Evolutionary conservation across 1,284 basidiomycete species (phyloP).

Genomic region (Anthracocystis walkeri): DNA sequence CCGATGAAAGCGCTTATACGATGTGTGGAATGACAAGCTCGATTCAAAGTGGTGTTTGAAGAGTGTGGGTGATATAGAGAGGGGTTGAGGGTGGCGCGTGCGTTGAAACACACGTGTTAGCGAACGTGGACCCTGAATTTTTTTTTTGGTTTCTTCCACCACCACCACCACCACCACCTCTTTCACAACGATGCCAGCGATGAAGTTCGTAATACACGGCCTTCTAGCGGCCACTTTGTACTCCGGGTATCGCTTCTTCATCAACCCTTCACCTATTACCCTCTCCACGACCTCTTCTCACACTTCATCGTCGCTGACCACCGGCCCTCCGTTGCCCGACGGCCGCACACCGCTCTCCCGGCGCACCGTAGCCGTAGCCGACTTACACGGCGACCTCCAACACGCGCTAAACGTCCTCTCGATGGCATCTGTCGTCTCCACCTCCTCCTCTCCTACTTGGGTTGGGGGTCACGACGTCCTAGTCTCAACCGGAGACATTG

Average conservation of each 20-base stretch:
- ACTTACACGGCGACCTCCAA: constrained; percentile 64
- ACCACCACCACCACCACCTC: not conserved
- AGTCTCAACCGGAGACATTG: constrained; percentile 67
- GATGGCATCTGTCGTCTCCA: constrained; percentile 53
- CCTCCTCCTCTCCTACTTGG: constrained; percentile 31
- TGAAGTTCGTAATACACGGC: constrained; percentile 27
- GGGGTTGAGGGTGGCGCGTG: constrained; percentile 2
- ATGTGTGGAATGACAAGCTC: not conserved
- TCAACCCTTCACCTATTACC: not conserved
- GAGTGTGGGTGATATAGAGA: not conserved
- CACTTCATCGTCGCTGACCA: constrained; percentile 2
- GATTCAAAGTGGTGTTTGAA: not conserved
- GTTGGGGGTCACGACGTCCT: constrained; percentile 60
- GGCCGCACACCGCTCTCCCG: constrained; percentile 27
- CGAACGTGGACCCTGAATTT: constrained; percentile 11
- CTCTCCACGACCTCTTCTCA: not conserved
- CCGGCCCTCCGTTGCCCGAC: not conserved
- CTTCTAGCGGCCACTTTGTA: constrained; percentile 24
- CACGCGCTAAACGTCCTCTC: constrained; percentile 63
- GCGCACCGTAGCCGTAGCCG: constrained; percentile 62
- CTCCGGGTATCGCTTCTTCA: constrained; percentile 26
- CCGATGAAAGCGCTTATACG: constrained; percentile 13
- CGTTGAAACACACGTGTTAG: not conserved
- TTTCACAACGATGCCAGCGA: constrained; percentile 1
- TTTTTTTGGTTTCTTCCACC: not conserved